These are phyloP conservation scores for Suhomyces vadensis DNA, from an alignment of 805 yeast genomes.

Conservation along the genomic window DNA sequence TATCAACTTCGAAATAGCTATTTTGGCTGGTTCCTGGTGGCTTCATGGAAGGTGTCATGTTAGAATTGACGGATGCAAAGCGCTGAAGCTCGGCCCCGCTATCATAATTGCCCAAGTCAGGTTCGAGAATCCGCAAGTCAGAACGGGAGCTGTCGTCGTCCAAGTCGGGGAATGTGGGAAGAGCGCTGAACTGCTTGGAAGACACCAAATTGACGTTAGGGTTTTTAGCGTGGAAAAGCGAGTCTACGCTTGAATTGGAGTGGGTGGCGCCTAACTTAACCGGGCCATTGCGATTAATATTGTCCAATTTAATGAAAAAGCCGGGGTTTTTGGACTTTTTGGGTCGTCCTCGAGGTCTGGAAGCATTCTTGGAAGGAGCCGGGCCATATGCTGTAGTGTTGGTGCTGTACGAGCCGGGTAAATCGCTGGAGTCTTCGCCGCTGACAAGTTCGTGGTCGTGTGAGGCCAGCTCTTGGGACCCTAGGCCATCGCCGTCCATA, in stretches of 20 bases:
- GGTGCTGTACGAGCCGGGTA: background rate
- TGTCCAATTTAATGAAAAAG: slow-evolving; percentile 15
- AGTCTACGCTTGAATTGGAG: slow-evolving; percentile 7
- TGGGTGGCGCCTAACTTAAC: slow-evolving; percentile 1
- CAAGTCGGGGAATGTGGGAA: slow-evolving; percentile 13
- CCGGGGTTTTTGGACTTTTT: slow-evolving; percentile 10
- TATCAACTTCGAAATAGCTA: slow-evolving; percentile 17
- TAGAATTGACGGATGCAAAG: slow-evolving; percentile 12
- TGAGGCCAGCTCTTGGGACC: background rate
- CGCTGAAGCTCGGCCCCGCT: slow-evolving; percentile 10
- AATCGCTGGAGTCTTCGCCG: background rate
- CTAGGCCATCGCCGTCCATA: background rate
- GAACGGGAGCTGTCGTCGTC: slow-evolving; percentile 13
- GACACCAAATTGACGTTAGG: slow-evolving; percentile 8
- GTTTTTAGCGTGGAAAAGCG: slow-evolving; percentile 12
- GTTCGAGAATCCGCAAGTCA: slow-evolving; percentile 15
- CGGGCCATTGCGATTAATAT: slow-evolving; percentile 9
- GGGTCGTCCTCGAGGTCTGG: slow-evolving; percentile 7
- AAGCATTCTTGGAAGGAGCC: background rate
- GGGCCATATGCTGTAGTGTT: background rate
- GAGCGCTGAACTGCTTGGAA: slow-evolving; percentile 17
- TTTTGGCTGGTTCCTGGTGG: slow-evolving; percentile 27
- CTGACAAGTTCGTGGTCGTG: background rate
- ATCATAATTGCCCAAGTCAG: slow-evolving; percentile 16
- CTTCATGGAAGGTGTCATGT: slow-evolving; percentile 34